A percentile compares a stretch with the other conserved stretches of the same genome.
These are phyloP conservation scores for Saprolegnia diclina DNA, from an alignment of 352 stramenopile species.

Conservation along the genomic window DNA sequence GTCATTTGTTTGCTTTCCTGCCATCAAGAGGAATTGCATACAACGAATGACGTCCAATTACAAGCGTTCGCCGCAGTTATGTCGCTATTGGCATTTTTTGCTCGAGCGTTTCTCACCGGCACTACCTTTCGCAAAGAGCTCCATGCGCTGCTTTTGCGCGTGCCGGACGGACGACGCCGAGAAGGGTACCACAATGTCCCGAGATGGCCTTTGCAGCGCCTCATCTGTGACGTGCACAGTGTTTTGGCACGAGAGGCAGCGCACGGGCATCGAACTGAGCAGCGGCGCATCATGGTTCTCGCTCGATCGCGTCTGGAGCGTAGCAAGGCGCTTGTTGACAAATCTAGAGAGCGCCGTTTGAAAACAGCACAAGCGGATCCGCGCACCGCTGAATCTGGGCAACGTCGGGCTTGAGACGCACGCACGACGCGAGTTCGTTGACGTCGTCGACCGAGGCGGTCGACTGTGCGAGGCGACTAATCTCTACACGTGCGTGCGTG, in stretches of 20 bases:
- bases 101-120: no score
- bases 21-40: no score
- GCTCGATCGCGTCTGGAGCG: background rate
- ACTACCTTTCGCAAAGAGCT: background rate
- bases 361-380: background rate
- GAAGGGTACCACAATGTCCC: background rate
- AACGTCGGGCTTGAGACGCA: conserved; percentile 9
- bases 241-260: conserved; percentile 23
- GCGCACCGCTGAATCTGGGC: conserved; percentile 3
- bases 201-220: background rate
- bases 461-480: background rate
- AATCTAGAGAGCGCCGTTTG: background rate
- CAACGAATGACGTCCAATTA: no score
- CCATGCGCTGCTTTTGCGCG: conserved; percentile 14
- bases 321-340: conserved; percentile 1
- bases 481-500: no score
- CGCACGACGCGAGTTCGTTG: background rate
- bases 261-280: conserved; percentile 10
- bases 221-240: background rate
- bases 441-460: conserved; percentile 11
- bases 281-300: conserved; percentile 17
- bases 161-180: conserved; percentile 17
- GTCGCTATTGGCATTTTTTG: no score
- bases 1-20: no score
- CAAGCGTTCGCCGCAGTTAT: no score